Evolutionary conservation across 1,284 basidiomycete genomes (phyloP).

Genomic region (Baeospora myosura): DNA sequence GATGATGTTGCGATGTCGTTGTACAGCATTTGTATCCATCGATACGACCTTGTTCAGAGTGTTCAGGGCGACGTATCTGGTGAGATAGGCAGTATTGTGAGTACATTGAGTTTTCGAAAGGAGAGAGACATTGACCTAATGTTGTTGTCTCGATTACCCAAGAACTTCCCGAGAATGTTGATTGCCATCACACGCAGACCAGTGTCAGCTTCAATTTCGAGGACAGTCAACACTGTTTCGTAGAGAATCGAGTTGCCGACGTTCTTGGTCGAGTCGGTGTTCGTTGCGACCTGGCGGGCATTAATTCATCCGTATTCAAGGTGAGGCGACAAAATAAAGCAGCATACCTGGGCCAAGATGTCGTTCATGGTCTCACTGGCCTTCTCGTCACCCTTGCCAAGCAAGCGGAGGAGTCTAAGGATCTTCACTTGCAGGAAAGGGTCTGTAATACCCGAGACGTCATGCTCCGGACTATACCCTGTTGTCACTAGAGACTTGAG

Average conservation of each 20-base stretch:
- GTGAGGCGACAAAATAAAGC: neutral
- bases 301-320: neutral
- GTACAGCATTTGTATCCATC: constrained; percentile 98
- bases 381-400: constrained; percentile 80
- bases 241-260: constrained; percentile 98
- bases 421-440: constrained; percentile 98
- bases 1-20: constrained; percentile 96
- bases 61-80: constrained; percentile 94
- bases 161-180: constrained; percentile 97
- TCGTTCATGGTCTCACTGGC: constrained; percentile 98
- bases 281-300: constrained; percentile 86
- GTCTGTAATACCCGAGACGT: constrained; percentile 98
- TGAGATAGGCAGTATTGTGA: neutral
- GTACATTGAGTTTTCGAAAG: too few species aligned
- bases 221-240: constrained; percentile 94
- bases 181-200: constrained; percentile 98
- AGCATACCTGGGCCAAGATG: constrained; percentile 82
- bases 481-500: constrained; percentile 94
- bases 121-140: constrained; percentile 58
- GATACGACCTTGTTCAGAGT: constrained; percentile 98
- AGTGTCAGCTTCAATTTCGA: constrained; percentile 96
- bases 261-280: constrained; percentile 97
- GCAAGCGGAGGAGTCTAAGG: constrained; percentile 83
- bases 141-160: constrained; percentile 98
- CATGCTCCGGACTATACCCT: constrained; percentile 97